Percentiles rank a stretch among this genome's conserved stretches.
Conservation (phyloP, 2,329 filamentous ascomycete genomes). For the Diaporthe vaccinii region DNA sequence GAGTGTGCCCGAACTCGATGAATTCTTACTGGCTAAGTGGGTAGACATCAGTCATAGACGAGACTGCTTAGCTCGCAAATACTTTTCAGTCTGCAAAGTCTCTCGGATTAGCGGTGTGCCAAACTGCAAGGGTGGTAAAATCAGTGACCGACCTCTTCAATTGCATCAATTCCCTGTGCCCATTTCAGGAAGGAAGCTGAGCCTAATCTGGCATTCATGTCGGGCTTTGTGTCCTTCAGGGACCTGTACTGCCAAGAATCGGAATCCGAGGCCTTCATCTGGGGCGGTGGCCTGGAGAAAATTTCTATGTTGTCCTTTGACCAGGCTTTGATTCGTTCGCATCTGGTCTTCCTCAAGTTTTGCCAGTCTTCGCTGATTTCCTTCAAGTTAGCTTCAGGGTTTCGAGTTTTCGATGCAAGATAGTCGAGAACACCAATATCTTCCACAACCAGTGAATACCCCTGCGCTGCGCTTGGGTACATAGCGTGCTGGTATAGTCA, state of each 20-base stretch:
- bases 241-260: conserved; percentile 16
- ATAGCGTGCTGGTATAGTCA: conserved; percentile 30
- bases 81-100: not conserved
- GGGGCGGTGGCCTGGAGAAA: conserved; percentile 7
- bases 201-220: conserved; percentile 28
- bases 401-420: not conserved
- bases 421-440: conserved; percentile 36
- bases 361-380: conserved; percentile 38
- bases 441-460: conserved; percentile 34
- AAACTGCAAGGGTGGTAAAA: not conserved
- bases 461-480: conserved; percentile 32
- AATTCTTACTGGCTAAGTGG: not conserved
- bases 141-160: conserved; percentile 28
- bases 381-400: not conserved
- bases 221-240: conserved; percentile 9
- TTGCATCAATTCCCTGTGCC: conserved; percentile 29
- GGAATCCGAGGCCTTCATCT: not conserved
- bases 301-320: conserved; percentile 40
- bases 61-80: conserved; percentile 2
- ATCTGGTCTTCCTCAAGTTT: conserved; percentile 43
- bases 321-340: conserved; percentile 43
- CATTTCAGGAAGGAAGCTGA: conserved; percentile 31
- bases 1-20: no score
- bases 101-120: not conserved
- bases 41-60: not conserved